These are phyloP conservation scores for Lachnum nothofagi DNA, from an alignment of 2,329 filamentous ascomycete species.

Conservation along the genomic window DNA sequence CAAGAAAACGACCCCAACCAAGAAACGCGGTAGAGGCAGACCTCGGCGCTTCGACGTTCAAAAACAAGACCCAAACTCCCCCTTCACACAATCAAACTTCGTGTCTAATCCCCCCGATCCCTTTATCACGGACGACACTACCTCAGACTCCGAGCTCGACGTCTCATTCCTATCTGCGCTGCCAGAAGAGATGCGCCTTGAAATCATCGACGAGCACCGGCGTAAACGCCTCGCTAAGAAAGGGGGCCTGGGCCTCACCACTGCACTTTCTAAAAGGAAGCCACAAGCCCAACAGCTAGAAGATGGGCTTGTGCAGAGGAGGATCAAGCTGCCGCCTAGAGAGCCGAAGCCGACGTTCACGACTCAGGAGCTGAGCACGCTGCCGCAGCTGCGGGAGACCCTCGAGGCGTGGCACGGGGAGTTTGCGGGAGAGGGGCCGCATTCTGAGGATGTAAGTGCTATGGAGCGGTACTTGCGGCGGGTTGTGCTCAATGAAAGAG, in stretches of 20 bases:
- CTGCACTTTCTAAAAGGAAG: slow-evolving; percentile 17
- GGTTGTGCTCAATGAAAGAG: slow-evolving; percentile 70
- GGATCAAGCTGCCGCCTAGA: slow-evolving; percentile 44
- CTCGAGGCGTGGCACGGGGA: slow-evolving; percentile 70
- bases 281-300: slow-evolving; percentile 17
- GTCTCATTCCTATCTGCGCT: slow-evolving; percentile 74
- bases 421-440: slow-evolving; percentile 70
- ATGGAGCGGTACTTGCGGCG: slow-evolving; percentile 66
- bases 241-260: slow-evolving; percentile 43
- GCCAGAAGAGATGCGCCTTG: slow-evolving; percentile 71
- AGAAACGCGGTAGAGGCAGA: slow-evolving; percentile 51
- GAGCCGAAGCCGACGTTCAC: slow-evolving; percentile 57
- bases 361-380: slow-evolving; percentile 46
- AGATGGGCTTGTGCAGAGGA: slow-evolving; percentile 24
- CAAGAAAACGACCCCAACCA: slow-evolving; percentile 50
- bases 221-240: slow-evolving; percentile 54
- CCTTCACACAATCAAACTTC: slow-evolving; percentile 71
- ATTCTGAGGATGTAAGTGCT: slow-evolving; percentile 69
- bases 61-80: slow-evolving; percentile 49
- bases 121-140: slow-evolving; percentile 23
- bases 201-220: slow-evolving; percentile 72
- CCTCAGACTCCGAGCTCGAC: slow-evolving; percentile 26
- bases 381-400: slow-evolving; percentile 66
- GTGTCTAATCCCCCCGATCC: slow-evolving; percentile 36
- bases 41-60: slow-evolving; percentile 32